A percentile compares a stretch with the other conserved stretches of the same genome.
phyloP scores from a whole-genome alignment of 495 filamentous ascomycete species.

The Penicillium atrosanguineum region DNA sequence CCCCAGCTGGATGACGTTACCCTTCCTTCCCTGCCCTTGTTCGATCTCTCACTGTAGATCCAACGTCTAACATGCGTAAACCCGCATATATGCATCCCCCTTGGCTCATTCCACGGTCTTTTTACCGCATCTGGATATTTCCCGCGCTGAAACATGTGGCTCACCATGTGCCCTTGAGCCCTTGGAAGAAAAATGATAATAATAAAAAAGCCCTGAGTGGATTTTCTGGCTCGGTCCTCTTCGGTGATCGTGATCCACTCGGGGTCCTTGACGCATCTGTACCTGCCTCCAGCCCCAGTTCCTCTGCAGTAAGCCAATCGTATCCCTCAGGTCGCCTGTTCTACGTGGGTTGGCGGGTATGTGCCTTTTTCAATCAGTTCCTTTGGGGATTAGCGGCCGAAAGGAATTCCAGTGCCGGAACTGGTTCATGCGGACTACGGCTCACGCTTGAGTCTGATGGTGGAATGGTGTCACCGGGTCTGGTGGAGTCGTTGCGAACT shows the following conservation, averaged over 20 bases:
- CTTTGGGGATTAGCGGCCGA: background rate
- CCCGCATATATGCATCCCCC: slow-evolving; percentile 10
- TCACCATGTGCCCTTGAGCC: slow-evolving; percentile 20
- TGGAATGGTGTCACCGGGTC: slow-evolving; percentile 23
- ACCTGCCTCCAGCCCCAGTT: slow-evolving; percentile 20
- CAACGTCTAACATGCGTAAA: slow-evolving; percentile 15
- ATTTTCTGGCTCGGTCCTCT: background rate
- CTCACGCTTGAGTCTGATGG: slow-evolving; percentile 9
- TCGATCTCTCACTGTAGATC: slow-evolving; percentile 18
- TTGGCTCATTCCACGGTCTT: slow-evolving; percentile 24
- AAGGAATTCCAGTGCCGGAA: slow-evolving; percentile 14
- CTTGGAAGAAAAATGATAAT: slow-evolving; percentile 1
- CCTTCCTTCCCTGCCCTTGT: slow-evolving; percentile 16
- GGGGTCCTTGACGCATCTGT: slow-evolving; percentile 14
- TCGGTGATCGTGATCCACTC: background rate
- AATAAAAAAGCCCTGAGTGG: background rate
- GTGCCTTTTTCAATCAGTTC: background rate
- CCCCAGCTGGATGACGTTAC: slow-evolving; percentile 8
- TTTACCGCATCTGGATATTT: slow-evolving; percentile 13
- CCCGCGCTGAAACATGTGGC: slow-evolving; percentile 27
- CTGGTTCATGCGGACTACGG: slow-evolving; percentile 20
- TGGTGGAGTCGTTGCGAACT: slow-evolving; percentile 13
- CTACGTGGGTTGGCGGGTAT: slow-evolving; percentile 19
- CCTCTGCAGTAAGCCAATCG: slow-evolving; percentile 19
- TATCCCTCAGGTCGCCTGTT: slow-evolving; percentile 24